Evolutionary conservation across 2,329 filamentous ascomycete species (phyloP).

Genomic region (Sordariomycetes sp.): DNA sequence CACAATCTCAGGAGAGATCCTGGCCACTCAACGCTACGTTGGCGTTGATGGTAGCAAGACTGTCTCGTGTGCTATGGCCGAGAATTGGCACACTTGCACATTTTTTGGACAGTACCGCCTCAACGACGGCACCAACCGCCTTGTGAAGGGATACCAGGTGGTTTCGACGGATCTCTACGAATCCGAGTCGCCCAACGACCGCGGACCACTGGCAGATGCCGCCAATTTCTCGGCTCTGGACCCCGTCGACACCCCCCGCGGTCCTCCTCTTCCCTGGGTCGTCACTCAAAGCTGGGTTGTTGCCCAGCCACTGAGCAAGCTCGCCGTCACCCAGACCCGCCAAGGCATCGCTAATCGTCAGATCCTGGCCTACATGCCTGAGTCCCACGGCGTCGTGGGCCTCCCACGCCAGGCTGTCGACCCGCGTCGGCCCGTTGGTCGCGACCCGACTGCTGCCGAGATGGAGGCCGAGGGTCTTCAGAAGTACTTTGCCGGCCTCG

Average conservation of each 20-base stretch:
- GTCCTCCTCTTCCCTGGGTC: constrained; percentile 59
- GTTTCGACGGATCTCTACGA: constrained; percentile 86
- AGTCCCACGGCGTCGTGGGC: constrained; percentile 64
- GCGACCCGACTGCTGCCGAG: constrained; percentile 73
- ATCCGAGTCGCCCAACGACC: constrained; percentile 72
- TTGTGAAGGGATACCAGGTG: constrained; percentile 76
- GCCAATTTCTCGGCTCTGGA: constrained; percentile 71
- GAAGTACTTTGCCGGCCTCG: constrained; percentile 66
- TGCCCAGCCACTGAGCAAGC: constrained; percentile 65
- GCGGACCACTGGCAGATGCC: constrained; percentile 63
- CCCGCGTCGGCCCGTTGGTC: constrained; percentile 74
- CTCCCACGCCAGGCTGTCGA: constrained; percentile 75
- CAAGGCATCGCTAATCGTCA: constrained; percentile 86
- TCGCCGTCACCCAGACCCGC: constrained; percentile 79
- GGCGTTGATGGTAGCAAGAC: constrained; percentile 67
- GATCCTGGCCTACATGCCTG: constrained; percentile 69
- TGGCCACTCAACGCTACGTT: constrained; percentile 61
- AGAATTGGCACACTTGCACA: constrained; percentile 93
- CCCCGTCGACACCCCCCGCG: constrained; percentile 47
- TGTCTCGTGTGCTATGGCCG: constrained; percentile 70
- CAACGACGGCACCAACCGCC: constrained; percentile 40
- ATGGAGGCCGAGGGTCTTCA: constrained; percentile 70
- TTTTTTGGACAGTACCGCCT: constrained; percentile 57
- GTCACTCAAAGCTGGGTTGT: constrained; percentile 75
- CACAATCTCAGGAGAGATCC: constrained; percentile 71